Evolutionary conservation across 2,329 filamentous ascomycete genomes (phyloP).

Genomic region (Esteya vermicola): DNA sequence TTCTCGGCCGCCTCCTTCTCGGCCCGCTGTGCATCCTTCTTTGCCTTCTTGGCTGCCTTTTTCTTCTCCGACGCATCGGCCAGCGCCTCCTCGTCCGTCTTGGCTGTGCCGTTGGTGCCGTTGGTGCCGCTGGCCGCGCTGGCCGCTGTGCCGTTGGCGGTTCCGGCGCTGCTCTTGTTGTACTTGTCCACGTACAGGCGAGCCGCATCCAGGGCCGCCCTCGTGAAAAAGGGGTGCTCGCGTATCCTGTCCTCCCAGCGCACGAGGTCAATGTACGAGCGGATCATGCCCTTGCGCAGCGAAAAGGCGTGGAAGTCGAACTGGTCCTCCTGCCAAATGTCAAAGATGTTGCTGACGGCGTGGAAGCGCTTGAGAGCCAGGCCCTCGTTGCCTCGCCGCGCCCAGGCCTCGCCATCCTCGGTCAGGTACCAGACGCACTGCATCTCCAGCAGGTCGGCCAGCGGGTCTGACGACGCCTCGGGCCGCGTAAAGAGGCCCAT

Average conservation of each 20-base stretch:
- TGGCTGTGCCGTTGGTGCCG: conserved; percentile 19
- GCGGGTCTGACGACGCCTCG: conserved; percentile 72
- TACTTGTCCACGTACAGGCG: conserved; percentile 66
- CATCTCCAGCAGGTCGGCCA: conserved; percentile 92
- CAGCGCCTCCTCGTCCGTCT: too few relatives aligned
- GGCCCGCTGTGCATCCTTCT: conserved; percentile 49
- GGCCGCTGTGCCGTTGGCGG: conserved; percentile 37
- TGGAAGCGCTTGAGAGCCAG: conserved; percentile 89
- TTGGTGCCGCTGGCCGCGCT: conserved; percentile 34
- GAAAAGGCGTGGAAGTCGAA: conserved; percentile 99
- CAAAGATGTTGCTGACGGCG: conserved; percentile 80
- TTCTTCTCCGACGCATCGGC: conserved; percentile 56
- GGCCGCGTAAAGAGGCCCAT: conserved; percentile 91
- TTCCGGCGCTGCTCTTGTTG: conserved; percentile 48
- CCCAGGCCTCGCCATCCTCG: conserved; percentile 83
- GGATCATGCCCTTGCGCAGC: conserved; percentile 87
- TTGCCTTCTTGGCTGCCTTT: conserved; percentile 82
- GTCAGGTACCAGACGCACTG: conserved; percentile 96
- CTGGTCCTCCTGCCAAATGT: conserved; percentile 95
- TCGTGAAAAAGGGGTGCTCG: conserved; percentile 84
- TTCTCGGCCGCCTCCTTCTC: conserved; percentile 71
- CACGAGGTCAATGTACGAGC: conserved; percentile 91
- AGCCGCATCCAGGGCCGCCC: conserved; percentile 69
- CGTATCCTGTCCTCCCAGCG: conserved; percentile 87
- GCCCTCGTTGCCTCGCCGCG: conserved; percentile 67